Conservation (phyloP, 169 alveolate genomes). For the Plasmodium adleri region DNA sequence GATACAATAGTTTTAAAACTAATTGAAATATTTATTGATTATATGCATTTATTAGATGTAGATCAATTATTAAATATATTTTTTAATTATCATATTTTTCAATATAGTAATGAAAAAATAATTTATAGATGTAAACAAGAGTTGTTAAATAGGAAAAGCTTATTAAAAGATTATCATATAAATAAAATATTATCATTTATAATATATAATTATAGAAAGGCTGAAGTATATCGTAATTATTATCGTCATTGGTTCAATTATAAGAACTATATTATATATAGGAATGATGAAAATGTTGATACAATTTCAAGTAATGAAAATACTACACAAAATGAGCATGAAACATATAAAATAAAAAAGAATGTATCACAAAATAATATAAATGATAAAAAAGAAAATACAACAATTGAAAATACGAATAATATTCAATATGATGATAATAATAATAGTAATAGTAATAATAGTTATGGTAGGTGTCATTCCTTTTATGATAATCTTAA, state of each 20-base stretch:
- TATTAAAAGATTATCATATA: conserved; percentile 40
- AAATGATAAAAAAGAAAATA: neutral
- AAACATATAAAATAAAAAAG: neutral
- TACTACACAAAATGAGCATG: neutral
- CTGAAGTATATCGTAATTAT: conserved; percentile 7
- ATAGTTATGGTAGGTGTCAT: neutral
- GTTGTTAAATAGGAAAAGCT: conserved; percentile 22
- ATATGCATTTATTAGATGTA: conserved; percentile 22
- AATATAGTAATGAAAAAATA: neutral
- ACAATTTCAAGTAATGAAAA: neutral
- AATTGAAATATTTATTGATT: conserved; percentile 3
- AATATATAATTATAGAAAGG: conserved; percentile 25
- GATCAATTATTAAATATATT: conserved; percentile 28
- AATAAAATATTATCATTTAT: conserved; percentile 34
- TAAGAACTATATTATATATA: conserved; percentile 10
- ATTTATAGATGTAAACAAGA: conserved; percentile 31
- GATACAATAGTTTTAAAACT: conserved; percentile 13
- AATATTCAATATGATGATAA: neutral
- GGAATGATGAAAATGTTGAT: neutral
- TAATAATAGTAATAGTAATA: neutral
- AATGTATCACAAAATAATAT: neutral
- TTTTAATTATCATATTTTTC: conserved; percentile 23
- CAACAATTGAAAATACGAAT: neutral
- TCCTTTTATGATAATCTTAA: neutral
- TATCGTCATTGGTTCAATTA: neutral